Evolutionary conservation across 257 asterid species (phyloP).

Genomic region (Solanum chaucha): DNA sequence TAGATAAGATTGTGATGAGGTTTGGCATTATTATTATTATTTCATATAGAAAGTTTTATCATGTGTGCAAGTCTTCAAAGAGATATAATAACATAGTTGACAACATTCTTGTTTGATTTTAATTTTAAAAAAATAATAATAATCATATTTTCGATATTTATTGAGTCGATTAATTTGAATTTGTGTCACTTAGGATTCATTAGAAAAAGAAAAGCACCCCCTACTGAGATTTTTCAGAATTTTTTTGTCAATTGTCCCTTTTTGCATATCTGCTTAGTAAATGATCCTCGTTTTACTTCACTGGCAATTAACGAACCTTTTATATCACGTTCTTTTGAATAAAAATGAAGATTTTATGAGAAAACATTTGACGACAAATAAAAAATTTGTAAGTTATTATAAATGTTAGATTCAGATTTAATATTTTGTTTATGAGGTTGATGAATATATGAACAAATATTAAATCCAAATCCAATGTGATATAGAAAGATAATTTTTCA

Average conservation of each 20-base stretch:
- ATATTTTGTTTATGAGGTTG: neutral
- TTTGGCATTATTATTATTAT: neutral
- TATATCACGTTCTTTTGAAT: neutral
- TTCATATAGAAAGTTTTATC: neutral
- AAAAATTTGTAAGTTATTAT: neutral
- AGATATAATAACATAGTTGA: neutral
- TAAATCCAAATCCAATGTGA: neutral
- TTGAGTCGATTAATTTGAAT: neutral
- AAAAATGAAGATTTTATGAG: neutral
- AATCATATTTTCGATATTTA: neutral
- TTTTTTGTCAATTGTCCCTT: neutral
- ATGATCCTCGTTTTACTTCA: fast-evolving
- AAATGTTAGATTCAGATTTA: neutral
- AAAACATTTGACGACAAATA: fast-evolving
- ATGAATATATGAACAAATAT: neutral
- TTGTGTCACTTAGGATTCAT: fast-evolving
- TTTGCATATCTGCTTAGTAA: neutral
- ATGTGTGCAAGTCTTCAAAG: neutral
- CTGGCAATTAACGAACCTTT: neutral
- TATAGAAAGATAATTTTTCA: neutral
- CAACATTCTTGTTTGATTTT: neutral
- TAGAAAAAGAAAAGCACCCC: neutral
- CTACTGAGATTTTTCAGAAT: neutral
- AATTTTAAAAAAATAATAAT: neutral
- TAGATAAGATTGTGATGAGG: neutral